Evolutionary conservation across 2,329 filamentous ascomycete genomes (phyloP).

Genomic region (Colletotrichum neosansevieriae): DNA sequence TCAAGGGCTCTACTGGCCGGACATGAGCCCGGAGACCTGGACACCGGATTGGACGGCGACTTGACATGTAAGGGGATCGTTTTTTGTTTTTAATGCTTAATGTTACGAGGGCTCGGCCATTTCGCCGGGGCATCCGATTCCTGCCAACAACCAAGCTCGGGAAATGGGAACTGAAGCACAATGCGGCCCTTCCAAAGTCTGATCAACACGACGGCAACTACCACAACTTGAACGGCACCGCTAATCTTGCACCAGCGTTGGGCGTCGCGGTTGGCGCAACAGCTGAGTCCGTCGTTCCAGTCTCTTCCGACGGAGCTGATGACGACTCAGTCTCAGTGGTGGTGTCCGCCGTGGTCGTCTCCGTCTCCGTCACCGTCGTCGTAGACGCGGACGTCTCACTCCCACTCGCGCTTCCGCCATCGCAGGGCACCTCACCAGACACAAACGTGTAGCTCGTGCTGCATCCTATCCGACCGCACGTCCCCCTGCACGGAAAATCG

Average conservation of each 20-base stretch:
- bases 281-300: not conserved
- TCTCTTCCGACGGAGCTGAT: too few species aligned
- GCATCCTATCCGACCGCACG: slow-evolving; percentile 48
- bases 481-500: slow-evolving; percentile 46
- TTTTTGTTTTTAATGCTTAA: not conserved
- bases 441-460: slow-evolving; percentile 42
- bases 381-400: not conserved
- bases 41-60: slow-evolving; percentile 36
- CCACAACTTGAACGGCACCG: slow-evolving; percentile 34
- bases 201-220: not conserved
- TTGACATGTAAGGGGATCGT: not conserved
- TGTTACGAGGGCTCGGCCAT: too few species aligned
- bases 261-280: slow-evolving; percentile 16
- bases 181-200: too few species aligned
- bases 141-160: too few species aligned
- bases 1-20: slow-evolving; percentile 41
- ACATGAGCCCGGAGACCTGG: slow-evolving; percentile 38
- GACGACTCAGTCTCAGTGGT: not conserved
- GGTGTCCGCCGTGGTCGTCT: not conserved
- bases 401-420: not conserved
- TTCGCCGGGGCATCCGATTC: too few species aligned
- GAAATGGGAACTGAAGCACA: too few species aligned
- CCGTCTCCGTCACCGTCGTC: not conserved
- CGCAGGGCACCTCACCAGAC: slow-evolving; percentile 27
- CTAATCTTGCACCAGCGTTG: slow-evolving; percentile 25